phyloP scores from a whole-genome alignment of 2,329 filamentous ascomycete species.

The Hypoxylon sp. region DNA sequence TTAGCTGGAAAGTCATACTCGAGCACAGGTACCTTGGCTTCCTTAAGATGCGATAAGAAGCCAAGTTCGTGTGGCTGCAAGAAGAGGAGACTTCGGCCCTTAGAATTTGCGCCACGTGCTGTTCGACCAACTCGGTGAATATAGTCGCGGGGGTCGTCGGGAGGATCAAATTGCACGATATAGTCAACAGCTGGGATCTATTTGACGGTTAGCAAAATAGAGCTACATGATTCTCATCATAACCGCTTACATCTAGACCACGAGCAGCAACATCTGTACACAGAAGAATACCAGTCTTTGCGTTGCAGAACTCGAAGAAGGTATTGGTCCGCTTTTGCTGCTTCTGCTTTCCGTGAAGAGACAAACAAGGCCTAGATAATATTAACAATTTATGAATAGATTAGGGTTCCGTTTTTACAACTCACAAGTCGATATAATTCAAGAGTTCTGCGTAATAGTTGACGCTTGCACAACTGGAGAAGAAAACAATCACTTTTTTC shows the following conservation, averaged over 20 bases:
- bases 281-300: conserved; percentile 85
- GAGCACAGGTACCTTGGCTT: conserved; percentile 90
- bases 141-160: conserved; percentile 91
- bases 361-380: conserved; percentile 60
- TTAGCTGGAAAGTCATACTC: conserved; percentile 96
- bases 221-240: neutral
- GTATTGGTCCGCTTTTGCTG: conserved; percentile 99
- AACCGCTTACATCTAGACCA: conserved; percentile 81
- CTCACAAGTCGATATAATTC: conserved; percentile 90
- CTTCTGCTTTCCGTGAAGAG: conserved; percentile 93
- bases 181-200: conserved; percentile 94
- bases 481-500: conserved; percentile 99
- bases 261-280: conserved; percentile 97
- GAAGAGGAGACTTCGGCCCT: conserved; percentile 93
- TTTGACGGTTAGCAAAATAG: conserved; percentile 14
- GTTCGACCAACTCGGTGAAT: conserved; percentile 97
- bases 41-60: conserved; percentile 91
- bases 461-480: conserved; percentile 91
- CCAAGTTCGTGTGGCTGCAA: conserved; percentile 92
- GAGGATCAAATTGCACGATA: conserved; percentile 96
- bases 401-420: conserved; percentile 62
- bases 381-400: conserved; percentile 19
- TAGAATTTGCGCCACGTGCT: conserved; percentile 84
- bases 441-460: conserved; percentile 96
- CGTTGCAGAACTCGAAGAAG: conserved; percentile 96